Evolutionary conservation across 768 basidiomycete genomes (phyloP), one percentile per base, ranked within the genome.

Genomic region (Rubroboletus satanas): DNA sequence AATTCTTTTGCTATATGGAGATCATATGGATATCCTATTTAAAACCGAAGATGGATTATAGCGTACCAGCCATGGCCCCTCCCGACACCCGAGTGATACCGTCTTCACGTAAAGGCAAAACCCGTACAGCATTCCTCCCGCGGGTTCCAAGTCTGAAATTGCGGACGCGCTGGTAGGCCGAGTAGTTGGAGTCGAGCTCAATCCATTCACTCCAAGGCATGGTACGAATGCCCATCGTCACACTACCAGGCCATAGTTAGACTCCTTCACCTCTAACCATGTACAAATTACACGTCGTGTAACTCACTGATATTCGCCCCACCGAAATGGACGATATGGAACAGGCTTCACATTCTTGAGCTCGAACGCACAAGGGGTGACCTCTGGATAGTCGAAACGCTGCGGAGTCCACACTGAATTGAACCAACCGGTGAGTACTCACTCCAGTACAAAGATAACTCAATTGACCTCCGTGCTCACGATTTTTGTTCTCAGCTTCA

Each of bases 191-290:
- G 66, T 88, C 88, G 32, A 88, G 75, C 73, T 88, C 84, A 44
- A 90, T 82, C 88, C 87, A 89, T 50, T 85, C 81, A 38, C 78
- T 76, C 83, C 83, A 90, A 9, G 73, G 74, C 85, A 89, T 87
- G 46, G 64, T 71, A 37, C 82, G 79, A 61, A 85, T 80, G 57
- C 82, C 85, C 84, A 87, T 88, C 32, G 84, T 88, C 39, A 85
- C 75, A 59, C 85, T 87, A 37, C 17, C 35, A 35, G 4, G 21
- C 3, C 12, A 29, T 31, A 23, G 47, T 66, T 29, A 63, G 64
- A 43, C 28, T 21, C 4, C 26, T 26, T 31, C 17, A 23, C 7
- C 33, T 17, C 32, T 28, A 33, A 38, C 33, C 41, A 18, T n/a
- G 35, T n/a, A 35, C 38, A 12, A 26, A 15, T 32, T 12, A 9